These are phyloP conservation scores for Dactylellina haptotyla DNA, from an alignment of 2,329 filamentous ascomycete genomes.

Conservation along the genomic window DNA sequence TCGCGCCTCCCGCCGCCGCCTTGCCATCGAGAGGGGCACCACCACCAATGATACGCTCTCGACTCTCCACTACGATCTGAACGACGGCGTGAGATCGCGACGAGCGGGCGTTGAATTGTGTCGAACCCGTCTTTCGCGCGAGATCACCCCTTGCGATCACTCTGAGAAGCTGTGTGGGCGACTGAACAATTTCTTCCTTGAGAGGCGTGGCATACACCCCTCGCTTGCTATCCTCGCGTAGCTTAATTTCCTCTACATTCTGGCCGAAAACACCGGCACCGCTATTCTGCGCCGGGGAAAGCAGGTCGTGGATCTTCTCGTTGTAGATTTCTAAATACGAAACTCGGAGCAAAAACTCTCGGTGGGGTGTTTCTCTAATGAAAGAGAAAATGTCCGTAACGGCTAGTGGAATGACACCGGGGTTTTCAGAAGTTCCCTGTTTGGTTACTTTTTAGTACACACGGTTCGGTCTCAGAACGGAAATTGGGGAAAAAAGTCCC, in stretches of 20 bases:
- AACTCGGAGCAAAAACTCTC: slow-evolving; percentile 92
- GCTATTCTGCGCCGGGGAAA: slow-evolving; percentile 68
- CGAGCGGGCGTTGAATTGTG: slow-evolving; percentile 95
- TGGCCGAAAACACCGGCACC: slow-evolving; percentile 65
- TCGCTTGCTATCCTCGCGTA: slow-evolving; percentile 93
- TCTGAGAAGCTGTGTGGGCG: slow-evolving; percentile 89
- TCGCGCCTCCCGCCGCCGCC: slow-evolving; percentile 58
- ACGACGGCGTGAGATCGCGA: slow-evolving; percentile 98
- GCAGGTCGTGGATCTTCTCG: slow-evolving; percentile 92
- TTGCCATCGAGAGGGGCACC: slow-evolving; percentile 60
- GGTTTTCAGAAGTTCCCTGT: slow-evolving; percentile 63
- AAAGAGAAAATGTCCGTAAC: slow-evolving; percentile 99
- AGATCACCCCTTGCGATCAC: slow-evolving; percentile 96
- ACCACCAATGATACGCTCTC: slow-evolving; percentile 77
- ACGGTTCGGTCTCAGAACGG: neutral
- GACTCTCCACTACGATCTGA: slow-evolving; percentile 96
- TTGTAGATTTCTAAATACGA: slow-evolving; percentile 99
- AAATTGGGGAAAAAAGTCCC: neutral
- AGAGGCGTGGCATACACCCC: slow-evolving; percentile 95
- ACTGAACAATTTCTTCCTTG: slow-evolving; percentile 98
- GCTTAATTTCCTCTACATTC: slow-evolving; percentile 91
- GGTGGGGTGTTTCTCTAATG: slow-evolving; percentile 92
- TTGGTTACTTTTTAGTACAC: neutral
- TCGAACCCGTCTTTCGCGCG: slow-evolving; percentile 88
- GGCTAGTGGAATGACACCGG: slow-evolving; percentile 93